These are phyloP conservation scores for Pezicula rhizophila DNA, from an alignment of 2,329 filamentous ascomycete species.

Conservation along the genomic window DNA sequence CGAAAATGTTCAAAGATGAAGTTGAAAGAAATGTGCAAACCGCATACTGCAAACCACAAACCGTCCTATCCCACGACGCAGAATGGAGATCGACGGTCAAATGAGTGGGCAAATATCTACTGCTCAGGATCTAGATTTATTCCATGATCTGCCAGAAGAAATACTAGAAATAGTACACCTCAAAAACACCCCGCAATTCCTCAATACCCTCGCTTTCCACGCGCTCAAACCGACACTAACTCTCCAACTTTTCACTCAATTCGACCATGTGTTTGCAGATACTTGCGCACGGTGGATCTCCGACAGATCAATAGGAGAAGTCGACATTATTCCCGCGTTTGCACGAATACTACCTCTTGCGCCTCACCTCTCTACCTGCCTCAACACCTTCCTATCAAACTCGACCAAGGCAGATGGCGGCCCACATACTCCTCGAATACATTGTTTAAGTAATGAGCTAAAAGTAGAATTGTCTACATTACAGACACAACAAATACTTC, in stretches of 20 bases:
- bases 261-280: constrained; percentile 72
- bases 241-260: constrained; percentile 66
- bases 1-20: not conserved
- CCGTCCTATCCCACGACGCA: constrained; percentile 7
- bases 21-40: not conserved
- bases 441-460: constrained; percentile 19
- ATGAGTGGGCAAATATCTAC: constrained; percentile 49
- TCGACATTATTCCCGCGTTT: constrained; percentile 61
- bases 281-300: constrained; percentile 74
- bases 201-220: constrained; percentile 64
- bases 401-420: constrained; percentile 21
- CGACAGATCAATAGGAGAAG: constrained; percentile 13
- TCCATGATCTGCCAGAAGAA: constrained; percentile 62
- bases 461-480: constrained; percentile 30
- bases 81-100: constrained; percentile 51
- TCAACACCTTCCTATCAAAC: constrained; percentile 42
- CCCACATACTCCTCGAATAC: constrained; percentile 16
- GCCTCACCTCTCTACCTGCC: constrained; percentile 70
- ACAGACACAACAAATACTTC: constrained; percentile 42
- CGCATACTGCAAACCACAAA: not conserved
- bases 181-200: constrained; percentile 57
- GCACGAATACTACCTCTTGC: constrained; percentile 76
- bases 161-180: constrained; percentile 61
- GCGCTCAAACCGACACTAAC: constrained; percentile 67
- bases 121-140: constrained; percentile 45